Base-by-base conservation (phyloP, 2,329 filamentous ascomycete genomes). In the Myriosclerotinia curreyana region DNA sequence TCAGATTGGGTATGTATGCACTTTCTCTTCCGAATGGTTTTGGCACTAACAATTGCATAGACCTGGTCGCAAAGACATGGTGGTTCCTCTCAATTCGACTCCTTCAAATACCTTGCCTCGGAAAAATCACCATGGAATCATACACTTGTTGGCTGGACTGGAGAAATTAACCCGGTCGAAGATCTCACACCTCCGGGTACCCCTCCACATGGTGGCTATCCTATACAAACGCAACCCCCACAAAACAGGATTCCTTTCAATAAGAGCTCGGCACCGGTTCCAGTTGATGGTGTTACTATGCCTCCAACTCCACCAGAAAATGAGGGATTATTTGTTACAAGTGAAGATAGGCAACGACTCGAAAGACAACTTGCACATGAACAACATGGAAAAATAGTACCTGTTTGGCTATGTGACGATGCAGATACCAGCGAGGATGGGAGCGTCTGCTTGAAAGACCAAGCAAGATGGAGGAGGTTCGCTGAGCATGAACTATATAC, bases 121-220 rank as follows among this genome's bases (percentile, higher is more conserved):
- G 82, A 89, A 64, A 83, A 89, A 51, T 88, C 89, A 2, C 87
- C 89, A 25, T 98, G 93, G 93, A 91, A 92, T 71, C 94, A 97
- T 78, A 95, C 88, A 0, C 84, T 97, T 7, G 90, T 98, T 61
- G 93, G 92, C 53, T 98, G 94, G 94, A 96, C 94, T 3, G 94
- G 94, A 65, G 94, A 98, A 76, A 89, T 94, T 65, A 84, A 87
- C 64, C 78, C 76, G 5, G 77, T 80, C 49, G 80, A 83, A 52
- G 73, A 76, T 25, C 68, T 79, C 15, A 79, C 80, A 6, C 78
- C 81, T 2, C 79, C 81, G 22, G 76, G 77, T 62, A 81, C 80
- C 0, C 81, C 82, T 36, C 79, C 79, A 2, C 77, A 79, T 67
- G 79, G 80, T 14, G 80, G 82, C 11, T 76, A 82, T n/a, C 60